Evolutionary conservation across 2,329 filamentous ascomycete genomes (phyloP).

Genomic region (Arthrobotrys sinensis): DNA sequence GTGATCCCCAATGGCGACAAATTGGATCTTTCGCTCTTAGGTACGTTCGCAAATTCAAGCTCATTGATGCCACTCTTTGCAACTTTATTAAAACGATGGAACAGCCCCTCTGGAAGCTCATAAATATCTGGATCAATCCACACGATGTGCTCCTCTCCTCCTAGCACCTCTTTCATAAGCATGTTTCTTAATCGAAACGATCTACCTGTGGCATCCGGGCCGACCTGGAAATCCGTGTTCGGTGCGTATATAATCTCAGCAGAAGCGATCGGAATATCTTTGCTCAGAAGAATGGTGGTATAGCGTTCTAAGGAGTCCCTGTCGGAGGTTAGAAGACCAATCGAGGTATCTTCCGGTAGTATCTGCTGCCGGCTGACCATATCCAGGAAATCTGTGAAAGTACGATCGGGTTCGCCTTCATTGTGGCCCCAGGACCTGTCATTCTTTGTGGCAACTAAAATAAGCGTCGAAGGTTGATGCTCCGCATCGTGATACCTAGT

Average conservation of each 20-base stretch:
- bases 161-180: constrained; percentile 12
- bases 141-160: constrained; percentile 18
- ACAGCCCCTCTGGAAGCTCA: constrained; percentile 24
- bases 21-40: not conserved
- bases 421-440: constrained; percentile 36
- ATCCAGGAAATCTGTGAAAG: constrained; percentile 30
- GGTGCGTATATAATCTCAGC: constrained; percentile 37
- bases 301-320: constrained; percentile 5
- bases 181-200: constrained; percentile 22
- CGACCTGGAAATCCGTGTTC: constrained; percentile 13
- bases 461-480: constrained; percentile 11
- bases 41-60: constrained; percentile 28
- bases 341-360: constrained; percentile 5
- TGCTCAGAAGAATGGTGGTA: constrained; percentile 11
- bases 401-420: constrained; percentile 13
- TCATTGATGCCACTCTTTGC: not conserved
- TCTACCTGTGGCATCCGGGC: not conserved
- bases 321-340: constrained; percentile 30
- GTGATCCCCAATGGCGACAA: constrained; percentile 20
- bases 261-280: constrained; percentile 34
- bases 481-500: constrained; percentile 33
- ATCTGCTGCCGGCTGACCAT: constrained; percentile 32
- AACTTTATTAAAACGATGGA: constrained; percentile 30
- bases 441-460: constrained; percentile 23
- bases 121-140: constrained; percentile 42